Base-by-base conservation (phyloP, 2,329 filamentous ascomycete species). In the Septoria linicola region DNA sequence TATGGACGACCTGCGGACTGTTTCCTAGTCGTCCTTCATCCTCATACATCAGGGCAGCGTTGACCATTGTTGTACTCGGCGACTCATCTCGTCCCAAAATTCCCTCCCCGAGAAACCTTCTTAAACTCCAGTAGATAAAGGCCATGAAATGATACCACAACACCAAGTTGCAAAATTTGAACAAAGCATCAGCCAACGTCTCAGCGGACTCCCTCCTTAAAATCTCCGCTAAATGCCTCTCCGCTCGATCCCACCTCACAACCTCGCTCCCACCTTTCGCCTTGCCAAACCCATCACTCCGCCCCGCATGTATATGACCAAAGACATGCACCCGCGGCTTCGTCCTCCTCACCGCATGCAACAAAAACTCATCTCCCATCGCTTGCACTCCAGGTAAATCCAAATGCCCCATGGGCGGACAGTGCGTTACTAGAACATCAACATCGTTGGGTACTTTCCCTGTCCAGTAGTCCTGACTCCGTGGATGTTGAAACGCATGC, bases 341-440 rank as follows among this genome's bases (percentile, higher is more conserved):
- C 8, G 89, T 82, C 30, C 86, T 80, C 83, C 86, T 88, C 14
- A 87, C 70, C 63, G 95, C 89, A 11, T 76, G 71, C 4, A 92
- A 76, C 4, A 95, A 77, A 23, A 58, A 54, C 27, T 83, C 80
- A 59, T 87, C 91, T 49, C 88, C 89, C 37, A 89, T 72, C 2
- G 78, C 82, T 11, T 43, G 17, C 25, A 57, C 53, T 68, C 74
- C 65, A 70, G 81, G 80, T 63, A 85, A 59, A 72, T 87, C 70
- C 70, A 84, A 75, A 66, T 95, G 88, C 64, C 82, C 77, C 67
- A 81, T 81, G 1, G 89, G 88, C 21, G 90, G 90, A 1, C 82
- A 83, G 65, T 95, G 90, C 1, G 90, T 95, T 39, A 95, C 72
- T 11, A 96, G 76, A 45, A 95, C 80, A 61, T 95, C 89, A 0